Evolutionary conservation across 352 stramenopile genomes (phyloP).

Genomic region (Globisporangium heterothallicum): DNA sequence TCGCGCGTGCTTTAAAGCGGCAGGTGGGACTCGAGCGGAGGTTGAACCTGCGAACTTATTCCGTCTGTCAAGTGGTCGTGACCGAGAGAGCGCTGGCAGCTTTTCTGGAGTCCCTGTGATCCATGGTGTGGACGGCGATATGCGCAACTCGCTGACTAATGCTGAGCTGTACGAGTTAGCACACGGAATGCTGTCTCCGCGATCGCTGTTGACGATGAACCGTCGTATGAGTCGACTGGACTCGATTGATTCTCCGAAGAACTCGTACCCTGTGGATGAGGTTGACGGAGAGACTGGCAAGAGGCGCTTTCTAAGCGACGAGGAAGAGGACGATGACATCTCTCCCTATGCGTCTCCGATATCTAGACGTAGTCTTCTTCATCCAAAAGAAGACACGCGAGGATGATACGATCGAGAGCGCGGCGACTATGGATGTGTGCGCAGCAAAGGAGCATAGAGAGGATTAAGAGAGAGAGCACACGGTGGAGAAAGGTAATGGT

Average conservation of each 20-base stretch:
- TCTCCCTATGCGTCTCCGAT: conserved; percentile 16
- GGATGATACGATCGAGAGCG: conserved; percentile 12
- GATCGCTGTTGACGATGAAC: conserved; percentile 60
- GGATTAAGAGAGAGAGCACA: background rate
- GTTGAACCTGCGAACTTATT: conserved; percentile 71
- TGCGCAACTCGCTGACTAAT: conserved; percentile 38
- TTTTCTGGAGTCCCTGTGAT: conserved; percentile 9
- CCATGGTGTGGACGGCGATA: conserved; percentile 19
- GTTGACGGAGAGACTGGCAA: conserved; percentile 9
- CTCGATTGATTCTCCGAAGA: conserved; percentile 74
- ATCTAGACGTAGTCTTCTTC: conserved; percentile 17
- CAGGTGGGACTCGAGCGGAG: conserved; percentile 58
- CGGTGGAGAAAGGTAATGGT: no score
- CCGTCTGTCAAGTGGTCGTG: conserved; percentile 10
- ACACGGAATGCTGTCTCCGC: conserved; percentile 70
- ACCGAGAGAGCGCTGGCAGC: conserved; percentile 1
- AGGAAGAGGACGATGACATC: conserved; percentile 14
- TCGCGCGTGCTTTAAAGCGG: conserved; percentile 61
- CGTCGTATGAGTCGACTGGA: conserved; percentile 52
- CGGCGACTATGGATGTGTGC: background rate
- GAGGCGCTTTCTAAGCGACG: conserved; percentile 15
- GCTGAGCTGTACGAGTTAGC: conserved; percentile 78
- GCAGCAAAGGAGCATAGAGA: background rate
- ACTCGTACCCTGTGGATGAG: conserved; percentile 38
- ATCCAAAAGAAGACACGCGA: conserved; percentile 22